Percentiles rank a stretch among this genome's conserved stretches.
Conservation (phyloP, 208 protist genomes). For the Entamoeba dispar region DNA sequence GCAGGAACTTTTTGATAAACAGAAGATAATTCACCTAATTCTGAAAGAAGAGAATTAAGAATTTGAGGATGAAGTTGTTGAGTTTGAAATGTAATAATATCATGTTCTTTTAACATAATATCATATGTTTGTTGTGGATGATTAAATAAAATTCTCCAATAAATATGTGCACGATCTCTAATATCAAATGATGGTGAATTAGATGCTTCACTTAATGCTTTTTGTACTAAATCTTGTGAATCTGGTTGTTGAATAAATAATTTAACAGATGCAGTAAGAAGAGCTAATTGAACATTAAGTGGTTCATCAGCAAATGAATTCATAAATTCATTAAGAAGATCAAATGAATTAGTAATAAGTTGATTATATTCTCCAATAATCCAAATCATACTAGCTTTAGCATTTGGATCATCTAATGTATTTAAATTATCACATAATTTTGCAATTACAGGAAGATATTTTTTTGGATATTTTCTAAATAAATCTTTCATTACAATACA, state of each 20-base stretch:
- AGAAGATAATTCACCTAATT: not conserved
- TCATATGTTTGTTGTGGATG: not conserved
- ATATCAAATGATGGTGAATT: conserved; percentile 11
- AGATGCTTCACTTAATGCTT: conserved; percentile 7
- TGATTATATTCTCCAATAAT: conserved; percentile 26
- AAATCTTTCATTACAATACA: conserved; percentile 10
- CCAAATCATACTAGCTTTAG: conserved; percentile 24
- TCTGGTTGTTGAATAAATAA: conserved; percentile 6
- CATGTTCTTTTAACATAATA: not conserved
- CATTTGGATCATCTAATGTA: conserved; percentile 11
- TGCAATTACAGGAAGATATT: conserved; percentile 20
- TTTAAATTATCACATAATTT: conserved; percentile 1
- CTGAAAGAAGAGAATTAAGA: not conserved
- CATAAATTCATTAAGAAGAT: conserved; percentile 12
- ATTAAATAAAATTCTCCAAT: conserved; percentile 17
- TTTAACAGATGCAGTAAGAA: conserved; percentile 23
- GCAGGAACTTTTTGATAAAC: not conserved
- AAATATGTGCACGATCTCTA: conserved; percentile 19
- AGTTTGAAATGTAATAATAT: not conserved
- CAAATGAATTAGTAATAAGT: conserved; percentile 14
- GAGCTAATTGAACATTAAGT: conserved; percentile 8
- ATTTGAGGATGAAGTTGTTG: not conserved
- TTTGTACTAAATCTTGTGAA: not conserved
- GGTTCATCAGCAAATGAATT: conserved; percentile 7
- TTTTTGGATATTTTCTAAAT: conserved; percentile 20